Percentiles rank a stretch among this genome's conserved stretches.
Evolutionary conservation across 169 alveolate genomes (phyloP).

Genomic region (Plasmodium coatneyi): DNA sequence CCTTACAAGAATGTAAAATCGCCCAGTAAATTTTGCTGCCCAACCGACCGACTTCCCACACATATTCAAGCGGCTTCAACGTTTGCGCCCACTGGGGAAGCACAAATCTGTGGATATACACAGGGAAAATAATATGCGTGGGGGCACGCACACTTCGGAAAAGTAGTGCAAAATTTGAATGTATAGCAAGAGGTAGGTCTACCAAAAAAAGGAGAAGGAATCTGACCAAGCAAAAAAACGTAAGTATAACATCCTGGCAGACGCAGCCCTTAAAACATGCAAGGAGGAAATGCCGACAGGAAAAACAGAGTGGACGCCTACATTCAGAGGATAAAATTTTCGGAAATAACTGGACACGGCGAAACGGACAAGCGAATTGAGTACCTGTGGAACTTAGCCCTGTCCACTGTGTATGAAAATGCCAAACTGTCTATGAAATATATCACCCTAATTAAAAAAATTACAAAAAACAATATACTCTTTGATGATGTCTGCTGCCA

Average conservation of each 20-base stretch:
- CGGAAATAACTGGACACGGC: conserved; percentile 15
- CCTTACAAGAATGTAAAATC: neutral
- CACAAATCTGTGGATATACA: neutral
- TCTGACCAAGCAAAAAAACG: neutral
- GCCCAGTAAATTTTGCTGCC: neutral
- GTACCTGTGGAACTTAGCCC: conserved; percentile 74
- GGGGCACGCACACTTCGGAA: neutral
- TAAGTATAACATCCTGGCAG: neutral
- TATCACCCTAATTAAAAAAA: conserved; percentile 50
- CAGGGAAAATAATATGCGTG: neutral
- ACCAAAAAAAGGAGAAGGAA: neutral
- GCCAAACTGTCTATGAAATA: conserved; percentile 70
- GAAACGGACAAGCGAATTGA: conserved; percentile 22
- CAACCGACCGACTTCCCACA: neutral
- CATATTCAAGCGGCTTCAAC: neutral
- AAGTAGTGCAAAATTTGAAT: neutral
- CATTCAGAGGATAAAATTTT: neutral
- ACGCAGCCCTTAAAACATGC: neutral
- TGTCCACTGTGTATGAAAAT: conserved; percentile 35
- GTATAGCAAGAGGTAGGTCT: neutral
- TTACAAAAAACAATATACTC: conserved; percentile 20
- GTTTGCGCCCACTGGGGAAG: neutral
- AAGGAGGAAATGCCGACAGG: conserved; percentile 1
- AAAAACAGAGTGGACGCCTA: conserved; percentile 7
- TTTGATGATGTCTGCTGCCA: conserved; percentile 54